Conservation (phyloP, 345 rosid species). For the Hibiscus trionum region DNA sequence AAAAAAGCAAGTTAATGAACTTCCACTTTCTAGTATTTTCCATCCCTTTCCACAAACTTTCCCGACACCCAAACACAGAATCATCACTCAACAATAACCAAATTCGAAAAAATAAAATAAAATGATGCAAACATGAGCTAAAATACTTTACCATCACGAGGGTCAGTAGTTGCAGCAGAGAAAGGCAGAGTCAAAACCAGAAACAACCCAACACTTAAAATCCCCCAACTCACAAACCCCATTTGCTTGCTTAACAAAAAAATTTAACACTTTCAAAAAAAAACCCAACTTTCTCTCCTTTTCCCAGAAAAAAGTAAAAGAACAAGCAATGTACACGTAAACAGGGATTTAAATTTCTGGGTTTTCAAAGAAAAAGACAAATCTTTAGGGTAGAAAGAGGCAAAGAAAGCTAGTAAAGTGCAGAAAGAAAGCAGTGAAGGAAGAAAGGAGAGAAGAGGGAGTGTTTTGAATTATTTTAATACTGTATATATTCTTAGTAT, state of each 20-base stretch:
- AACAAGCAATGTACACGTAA: not conserved
- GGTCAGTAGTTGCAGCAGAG: conserved; percentile 43
- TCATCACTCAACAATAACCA: not conserved
- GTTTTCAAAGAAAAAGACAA: not conserved
- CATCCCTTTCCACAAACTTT: conserved; percentile 4
- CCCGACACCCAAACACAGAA: conserved; percentile 13
- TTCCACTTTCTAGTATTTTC: conserved; percentile 4
- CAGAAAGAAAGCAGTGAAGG: not conserved
- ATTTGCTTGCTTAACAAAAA: conserved; percentile 11
- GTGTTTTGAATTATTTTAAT: not conserved
- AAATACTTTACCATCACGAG: conserved; percentile 49
- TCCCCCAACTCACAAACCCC: conserved; percentile 32
- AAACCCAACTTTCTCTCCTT: not conserved
- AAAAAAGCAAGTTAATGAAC: not conserved
- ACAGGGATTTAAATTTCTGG: not conserved
- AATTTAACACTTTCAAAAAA: not conserved
- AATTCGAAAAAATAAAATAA: not conserved
- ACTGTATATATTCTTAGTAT: not conserved
- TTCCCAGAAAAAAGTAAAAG: not conserved
- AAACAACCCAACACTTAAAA: conserved; percentile 24
- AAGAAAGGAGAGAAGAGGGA: not conserved
- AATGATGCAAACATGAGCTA: not conserved
- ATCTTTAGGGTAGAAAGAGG: not conserved
- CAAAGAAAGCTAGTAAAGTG: not conserved
- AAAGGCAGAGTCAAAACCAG: conserved; percentile 33